phyloP scores from a whole-genome alignment of 208 protist species.

The Lotmaria passim region DNA sequence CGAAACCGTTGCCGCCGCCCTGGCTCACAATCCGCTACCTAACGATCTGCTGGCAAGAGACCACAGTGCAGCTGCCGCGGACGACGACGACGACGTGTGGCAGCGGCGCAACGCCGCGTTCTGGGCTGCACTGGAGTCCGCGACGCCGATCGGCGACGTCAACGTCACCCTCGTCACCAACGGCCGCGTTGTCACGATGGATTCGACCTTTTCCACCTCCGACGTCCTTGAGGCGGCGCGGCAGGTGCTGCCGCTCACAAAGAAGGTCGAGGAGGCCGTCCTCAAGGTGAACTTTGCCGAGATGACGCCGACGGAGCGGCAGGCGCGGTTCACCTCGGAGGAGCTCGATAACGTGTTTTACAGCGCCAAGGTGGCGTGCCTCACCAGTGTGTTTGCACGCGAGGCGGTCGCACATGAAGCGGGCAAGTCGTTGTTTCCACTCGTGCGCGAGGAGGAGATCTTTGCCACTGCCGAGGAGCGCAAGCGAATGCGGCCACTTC shows the following conservation, averaged over 20 bases:
- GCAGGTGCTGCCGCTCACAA: conserved; percentile 30
- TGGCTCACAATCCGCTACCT: conserved; percentile 12
- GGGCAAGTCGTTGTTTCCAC: neutral
- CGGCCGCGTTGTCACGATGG: conserved; percentile 51
- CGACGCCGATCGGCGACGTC: neutral
- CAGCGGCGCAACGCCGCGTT: conserved; percentile 5
- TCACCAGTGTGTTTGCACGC: conserved; percentile 29
- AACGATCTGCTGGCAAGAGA: conserved; percentile 10
- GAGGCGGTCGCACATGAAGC: neutral
- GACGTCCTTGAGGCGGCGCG: conserved; percentile 41
- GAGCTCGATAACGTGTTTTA: conserved; percentile 52
- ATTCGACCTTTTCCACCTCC: conserved; percentile 37
- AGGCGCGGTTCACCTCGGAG: conserved; percentile 23
- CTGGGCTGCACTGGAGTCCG: conserved; percentile 7
- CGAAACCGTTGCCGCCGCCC: conserved; percentile 11
- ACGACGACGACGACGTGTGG: no score
- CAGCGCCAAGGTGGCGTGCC: conserved; percentile 43
- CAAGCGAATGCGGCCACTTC: conserved; percentile 9
- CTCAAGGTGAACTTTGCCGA: conserved; percentile 43
- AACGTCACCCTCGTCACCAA: conserved; percentile 41
- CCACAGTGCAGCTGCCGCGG: no score
- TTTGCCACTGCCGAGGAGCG: conserved; percentile 8
- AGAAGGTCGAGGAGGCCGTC: conserved; percentile 27
- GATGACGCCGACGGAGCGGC: conserved; percentile 21
- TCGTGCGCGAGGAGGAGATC: conserved; percentile 15